Conservation (phyloP, 129 eudicot species). For the Helichrysum umbraculigerum region DNA sequence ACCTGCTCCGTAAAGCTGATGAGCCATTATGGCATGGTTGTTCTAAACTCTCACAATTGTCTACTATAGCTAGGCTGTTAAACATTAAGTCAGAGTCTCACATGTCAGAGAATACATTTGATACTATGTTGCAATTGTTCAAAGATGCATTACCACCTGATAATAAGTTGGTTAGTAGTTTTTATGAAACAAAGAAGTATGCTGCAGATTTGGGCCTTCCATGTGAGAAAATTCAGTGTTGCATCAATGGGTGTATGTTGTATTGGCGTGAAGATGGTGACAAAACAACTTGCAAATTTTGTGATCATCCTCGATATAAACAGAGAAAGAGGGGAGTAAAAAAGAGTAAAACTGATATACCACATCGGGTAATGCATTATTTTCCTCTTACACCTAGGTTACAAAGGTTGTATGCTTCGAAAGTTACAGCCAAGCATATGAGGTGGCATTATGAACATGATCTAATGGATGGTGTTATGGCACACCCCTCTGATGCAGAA, state of each 20-base stretch:
- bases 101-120: neutral
- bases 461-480: neutral
- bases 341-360: neutral
- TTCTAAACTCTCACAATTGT: neutral
- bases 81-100: conserved; percentile 4
- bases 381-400: neutral
- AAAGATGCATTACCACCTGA: neutral
- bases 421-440: neutral
- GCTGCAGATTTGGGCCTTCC: neutral
- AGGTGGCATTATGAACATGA: conserved; percentile 1
- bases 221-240: neutral
- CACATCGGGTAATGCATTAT: neutral
- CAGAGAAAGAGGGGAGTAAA: neutral
- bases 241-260: neutral
- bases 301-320: neutral
- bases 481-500: neutral
- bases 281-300: neutral
- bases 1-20: neutral
- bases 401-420: neutral
- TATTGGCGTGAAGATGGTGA: neutral
- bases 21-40: neutral
- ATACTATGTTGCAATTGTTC: neutral
- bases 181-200: conserved; percentile 2
- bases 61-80: neutral
- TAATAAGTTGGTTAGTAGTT: neutral